Evolutionary conservation across 1,284 basidiomycete species (phyloP).

Genomic region (Heterobasidion annosum): DNA sequence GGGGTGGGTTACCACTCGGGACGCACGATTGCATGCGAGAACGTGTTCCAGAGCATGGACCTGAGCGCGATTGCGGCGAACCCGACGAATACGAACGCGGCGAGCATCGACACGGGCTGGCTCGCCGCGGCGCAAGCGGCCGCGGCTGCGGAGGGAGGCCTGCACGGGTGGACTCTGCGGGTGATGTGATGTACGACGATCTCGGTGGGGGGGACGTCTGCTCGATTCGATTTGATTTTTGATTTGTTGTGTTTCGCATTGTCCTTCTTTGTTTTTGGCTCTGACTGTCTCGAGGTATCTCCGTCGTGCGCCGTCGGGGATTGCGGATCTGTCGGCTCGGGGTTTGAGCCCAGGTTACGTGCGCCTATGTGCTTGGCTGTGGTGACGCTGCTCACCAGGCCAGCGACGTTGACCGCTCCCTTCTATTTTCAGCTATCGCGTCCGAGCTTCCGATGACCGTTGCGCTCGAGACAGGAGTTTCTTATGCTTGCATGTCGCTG

Average conservation of each 20-base stretch:
- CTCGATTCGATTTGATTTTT: neutral
- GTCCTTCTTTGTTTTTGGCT: constrained; percentile 1
- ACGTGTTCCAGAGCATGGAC: constrained; percentile 63
- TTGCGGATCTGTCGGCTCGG: too few species aligned
- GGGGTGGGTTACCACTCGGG: constrained; percentile 82
- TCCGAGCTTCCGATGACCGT: too few species aligned
- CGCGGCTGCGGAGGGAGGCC: constrained; percentile 41
- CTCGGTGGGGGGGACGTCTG: neutral
- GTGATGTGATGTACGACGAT: constrained; percentile 42
- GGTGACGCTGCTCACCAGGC: too few species aligned
- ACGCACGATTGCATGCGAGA: constrained; percentile 75
- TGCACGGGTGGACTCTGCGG: constrained; percentile 67
- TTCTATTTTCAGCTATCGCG: too few species aligned
- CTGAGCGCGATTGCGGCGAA: constrained; percentile 32
- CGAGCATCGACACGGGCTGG: constrained; percentile 43
- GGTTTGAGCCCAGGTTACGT: too few species aligned
- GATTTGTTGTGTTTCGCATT: neutral
- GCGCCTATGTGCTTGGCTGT: too few species aligned
- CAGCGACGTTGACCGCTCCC: neutral
- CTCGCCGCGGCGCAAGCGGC: constrained; percentile 59
- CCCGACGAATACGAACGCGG: constrained; percentile 5
- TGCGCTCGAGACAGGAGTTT: too few species aligned
- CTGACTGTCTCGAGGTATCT: constrained; percentile 1
- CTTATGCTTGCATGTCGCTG: too few species aligned
- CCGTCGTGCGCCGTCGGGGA: too few species aligned